A percentile compares a stretch with the other conserved stretches of the same genome.
Conservation (phyloP, 2,329 filamentous ascomycete genomes). For the Stromatinia cepivora region DNA sequence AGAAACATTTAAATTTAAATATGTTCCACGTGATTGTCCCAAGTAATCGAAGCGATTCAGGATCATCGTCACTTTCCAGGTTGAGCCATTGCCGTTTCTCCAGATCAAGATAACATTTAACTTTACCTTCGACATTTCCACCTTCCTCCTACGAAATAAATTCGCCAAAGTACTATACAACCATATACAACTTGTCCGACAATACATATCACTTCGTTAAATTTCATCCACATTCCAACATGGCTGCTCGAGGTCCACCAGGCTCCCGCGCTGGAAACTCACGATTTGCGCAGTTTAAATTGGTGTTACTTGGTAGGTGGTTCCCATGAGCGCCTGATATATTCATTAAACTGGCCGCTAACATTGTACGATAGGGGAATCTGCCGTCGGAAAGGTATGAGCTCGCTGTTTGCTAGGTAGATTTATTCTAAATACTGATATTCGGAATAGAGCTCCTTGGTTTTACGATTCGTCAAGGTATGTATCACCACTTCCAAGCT, state of each 20-base stretch:
- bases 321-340: not conserved
- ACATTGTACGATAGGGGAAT: slow-evolving; percentile 71
- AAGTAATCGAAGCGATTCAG: slow-evolving; percentile 15
- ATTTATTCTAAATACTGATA: slow-evolving; percentile 28
- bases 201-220: slow-evolving; percentile 14
- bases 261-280: slow-evolving; percentile 67
- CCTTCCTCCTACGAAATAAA: not conserved
- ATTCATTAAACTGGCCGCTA: slow-evolving; percentile 39
- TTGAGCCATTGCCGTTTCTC: slow-evolving; percentile 19
- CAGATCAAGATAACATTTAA: slow-evolving; percentile 21
- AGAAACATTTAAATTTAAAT: not conserved
- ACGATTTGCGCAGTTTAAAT: slow-evolving; percentile 98
- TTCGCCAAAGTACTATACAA: not conserved
- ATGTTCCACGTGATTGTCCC: slow-evolving; percentile 17
- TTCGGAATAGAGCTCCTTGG: slow-evolving; percentile 78
- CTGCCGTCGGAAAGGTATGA: slow-evolving; percentile 93
- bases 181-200: not conserved
- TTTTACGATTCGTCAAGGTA: slow-evolving; percentile 97
- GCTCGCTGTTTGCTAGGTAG: slow-evolving; percentile 11
- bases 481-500: slow-evolving; percentile 34
- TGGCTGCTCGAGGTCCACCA: slow-evolving; percentile 79
- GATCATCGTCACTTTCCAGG: slow-evolving; percentile 24
- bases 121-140: slow-evolving; percentile 6
- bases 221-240: slow-evolving; percentile 46
- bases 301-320: slow-evolving; percentile 85